Conservation (phyloP, 2,329 filamentous ascomycete genomes). For the Diaporthe australafricana region DNA sequence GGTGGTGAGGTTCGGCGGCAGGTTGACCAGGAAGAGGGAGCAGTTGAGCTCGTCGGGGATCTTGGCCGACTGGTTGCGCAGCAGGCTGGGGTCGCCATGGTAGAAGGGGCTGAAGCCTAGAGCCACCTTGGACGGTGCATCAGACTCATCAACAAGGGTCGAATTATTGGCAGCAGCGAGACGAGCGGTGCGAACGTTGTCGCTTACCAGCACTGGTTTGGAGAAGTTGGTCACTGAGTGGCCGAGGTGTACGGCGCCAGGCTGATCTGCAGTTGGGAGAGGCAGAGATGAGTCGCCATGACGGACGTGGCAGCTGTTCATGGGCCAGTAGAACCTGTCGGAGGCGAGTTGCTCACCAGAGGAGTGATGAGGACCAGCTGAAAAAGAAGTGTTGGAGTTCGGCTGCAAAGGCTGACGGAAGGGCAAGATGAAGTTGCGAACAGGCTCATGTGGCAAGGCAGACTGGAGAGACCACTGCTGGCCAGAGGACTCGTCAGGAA, state of each 20-base stretch:
- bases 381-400: neutral
- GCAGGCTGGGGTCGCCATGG: constrained; percentile 50
- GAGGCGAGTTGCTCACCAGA: neutral
- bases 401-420: constrained; percentile 14
- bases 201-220: constrained; percentile 11
- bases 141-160: neutral
- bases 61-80: constrained; percentile 52
- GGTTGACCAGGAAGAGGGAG: constrained; percentile 63
- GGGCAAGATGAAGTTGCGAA: neutral
- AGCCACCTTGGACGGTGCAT: neutral
- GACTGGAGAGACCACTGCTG: neutral
- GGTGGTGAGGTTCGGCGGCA: constrained; percentile 57
- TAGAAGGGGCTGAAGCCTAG: constrained; percentile 52
- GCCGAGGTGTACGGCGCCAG: neutral
- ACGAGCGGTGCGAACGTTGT: neutral
- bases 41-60: constrained; percentile 58
- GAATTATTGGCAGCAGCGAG: neutral
- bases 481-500: neutral
- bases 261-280: neutral
- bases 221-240: neutral
- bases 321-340: constrained; percentile 20
- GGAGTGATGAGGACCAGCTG: neutral
- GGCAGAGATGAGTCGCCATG: neutral
- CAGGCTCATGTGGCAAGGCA: neutral
- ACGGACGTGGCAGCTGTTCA: constrained; percentile 10